phyloP scores from a whole-genome alignment of 2,329 filamentous ascomycete genomes.

The Cordyceps fumosorosea region DNA sequence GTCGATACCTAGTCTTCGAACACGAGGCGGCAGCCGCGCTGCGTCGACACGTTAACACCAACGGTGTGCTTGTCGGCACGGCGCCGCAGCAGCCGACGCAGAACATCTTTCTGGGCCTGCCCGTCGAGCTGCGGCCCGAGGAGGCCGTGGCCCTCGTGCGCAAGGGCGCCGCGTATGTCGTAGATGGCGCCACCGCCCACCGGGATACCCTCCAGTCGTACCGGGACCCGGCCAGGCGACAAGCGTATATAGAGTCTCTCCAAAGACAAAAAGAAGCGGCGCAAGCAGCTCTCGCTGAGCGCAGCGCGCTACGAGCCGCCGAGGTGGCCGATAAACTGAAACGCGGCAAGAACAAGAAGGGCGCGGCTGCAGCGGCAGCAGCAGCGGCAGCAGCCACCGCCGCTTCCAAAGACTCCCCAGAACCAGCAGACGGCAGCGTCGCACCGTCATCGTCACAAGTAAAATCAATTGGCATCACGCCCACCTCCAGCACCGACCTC shows the following conservation, averaged over 20 bases:
- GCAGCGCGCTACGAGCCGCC: constrained; percentile 30
- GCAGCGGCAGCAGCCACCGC: neutral
- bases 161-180: constrained; percentile 67
- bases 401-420: neutral
- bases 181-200: constrained; percentile 73
- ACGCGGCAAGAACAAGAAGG: constrained; percentile 17
- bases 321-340: constrained; percentile 22
- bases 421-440: neutral
- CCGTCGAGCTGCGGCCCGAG: constrained; percentile 83
- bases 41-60: constrained; percentile 75
- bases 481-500: constrained; percentile 29
- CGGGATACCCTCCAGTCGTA: constrained; percentile 53
- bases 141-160: constrained; percentile 78
- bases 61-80: constrained; percentile 78
- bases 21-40: constrained; percentile 71
- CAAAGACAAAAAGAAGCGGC: constrained; percentile 36
- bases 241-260: constrained; percentile 57
- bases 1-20: constrained; percentile 86
- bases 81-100: constrained; percentile 90
- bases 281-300: constrained; percentile 33
- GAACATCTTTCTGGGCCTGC: constrained; percentile 86
- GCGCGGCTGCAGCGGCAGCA: constrained; percentile 4
- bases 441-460: neutral
- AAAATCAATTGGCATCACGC: constrained; percentile 26
- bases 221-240: constrained; percentile 46